These are phyloP conservation scores for Hyphodiscus sp. DNA, from an alignment of 2,329 filamentous ascomycete species.

Conservation along the genomic window DNA sequence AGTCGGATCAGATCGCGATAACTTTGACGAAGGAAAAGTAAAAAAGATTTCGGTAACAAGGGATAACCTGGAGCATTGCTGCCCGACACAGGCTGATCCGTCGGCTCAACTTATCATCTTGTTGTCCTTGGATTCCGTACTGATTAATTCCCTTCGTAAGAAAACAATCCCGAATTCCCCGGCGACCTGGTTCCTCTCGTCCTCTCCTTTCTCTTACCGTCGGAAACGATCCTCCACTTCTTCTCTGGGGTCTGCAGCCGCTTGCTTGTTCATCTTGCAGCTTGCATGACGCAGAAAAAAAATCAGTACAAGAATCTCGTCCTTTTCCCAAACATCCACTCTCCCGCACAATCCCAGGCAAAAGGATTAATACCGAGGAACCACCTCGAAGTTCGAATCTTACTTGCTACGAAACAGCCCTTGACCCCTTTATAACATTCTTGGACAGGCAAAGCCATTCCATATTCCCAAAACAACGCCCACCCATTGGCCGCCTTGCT, in stretches of 20 bases:
- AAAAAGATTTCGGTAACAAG: constrained; percentile 6
- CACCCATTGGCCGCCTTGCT: not conserved
- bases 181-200: not conserved
- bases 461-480: not conserved
- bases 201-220: not conserved
- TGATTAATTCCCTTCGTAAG: not conserved
- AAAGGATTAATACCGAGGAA: not conserved
- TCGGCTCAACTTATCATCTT: not conserved
- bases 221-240: not conserved
- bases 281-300: not conserved
- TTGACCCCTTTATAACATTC: not conserved
- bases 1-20: not conserved
- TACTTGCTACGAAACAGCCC: not conserved
- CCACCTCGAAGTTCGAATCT: not conserved
- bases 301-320: constrained; percentile 20
- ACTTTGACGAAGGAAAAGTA: not conserved
- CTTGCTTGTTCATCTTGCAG: not conserved
- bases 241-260: not conserved
- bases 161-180: not conserved
- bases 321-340: constrained; percentile 4
- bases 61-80: constrained; percentile 20
- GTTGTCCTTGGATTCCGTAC: not conserved
- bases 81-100: constrained; percentile 25
- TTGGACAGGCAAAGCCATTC: not conserved
- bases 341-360: constrained; percentile 2